Conservation (phyloP, 1,284 basidiomycete species). For the Neonothopanus nambi region DNA sequence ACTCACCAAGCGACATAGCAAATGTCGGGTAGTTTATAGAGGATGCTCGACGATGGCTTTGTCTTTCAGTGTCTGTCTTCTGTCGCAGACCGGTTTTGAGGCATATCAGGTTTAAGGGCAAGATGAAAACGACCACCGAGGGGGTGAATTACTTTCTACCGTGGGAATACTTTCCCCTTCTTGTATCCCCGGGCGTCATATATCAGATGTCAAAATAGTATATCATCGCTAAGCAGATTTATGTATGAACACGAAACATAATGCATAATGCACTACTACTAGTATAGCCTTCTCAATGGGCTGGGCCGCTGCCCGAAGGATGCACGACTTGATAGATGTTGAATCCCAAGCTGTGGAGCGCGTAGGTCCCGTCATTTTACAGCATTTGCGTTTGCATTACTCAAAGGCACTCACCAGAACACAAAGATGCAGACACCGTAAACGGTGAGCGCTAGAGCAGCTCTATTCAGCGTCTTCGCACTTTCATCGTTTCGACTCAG, state of each 20-base stretch:
- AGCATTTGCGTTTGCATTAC: background rate
- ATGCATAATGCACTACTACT: background rate
- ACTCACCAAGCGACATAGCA: conserved; percentile 20
- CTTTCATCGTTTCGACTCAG: conserved; percentile 72
- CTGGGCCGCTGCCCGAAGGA: conserved; percentile 18
- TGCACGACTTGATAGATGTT: conserved; percentile 69
- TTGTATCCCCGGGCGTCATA: no score
- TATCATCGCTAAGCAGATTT: no score
- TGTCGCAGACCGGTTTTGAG: no score
- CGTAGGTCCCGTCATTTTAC: conserved; percentile 8
- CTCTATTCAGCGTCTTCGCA: conserved; percentile 54
- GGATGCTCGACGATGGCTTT: no score
- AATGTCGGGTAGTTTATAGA: background rate
- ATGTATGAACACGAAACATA: no score
- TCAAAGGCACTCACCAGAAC: conserved; percentile 69
- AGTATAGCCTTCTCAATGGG: conserved; percentile 10
- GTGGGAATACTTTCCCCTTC: background rate
- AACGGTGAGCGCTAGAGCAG: conserved; percentile 66
- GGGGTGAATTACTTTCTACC: background rate
- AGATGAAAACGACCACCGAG: conserved; percentile 4
- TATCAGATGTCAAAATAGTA: no score
- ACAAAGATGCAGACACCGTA: conserved; percentile 85
- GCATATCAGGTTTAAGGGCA: conserved; percentile 7
- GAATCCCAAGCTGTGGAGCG: conserved; percentile 69
- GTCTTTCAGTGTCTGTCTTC: background rate